Evolutionary conservation across 352 stramenopile genomes (phyloP).

Genomic region (Phytophthora sp.): DNA sequence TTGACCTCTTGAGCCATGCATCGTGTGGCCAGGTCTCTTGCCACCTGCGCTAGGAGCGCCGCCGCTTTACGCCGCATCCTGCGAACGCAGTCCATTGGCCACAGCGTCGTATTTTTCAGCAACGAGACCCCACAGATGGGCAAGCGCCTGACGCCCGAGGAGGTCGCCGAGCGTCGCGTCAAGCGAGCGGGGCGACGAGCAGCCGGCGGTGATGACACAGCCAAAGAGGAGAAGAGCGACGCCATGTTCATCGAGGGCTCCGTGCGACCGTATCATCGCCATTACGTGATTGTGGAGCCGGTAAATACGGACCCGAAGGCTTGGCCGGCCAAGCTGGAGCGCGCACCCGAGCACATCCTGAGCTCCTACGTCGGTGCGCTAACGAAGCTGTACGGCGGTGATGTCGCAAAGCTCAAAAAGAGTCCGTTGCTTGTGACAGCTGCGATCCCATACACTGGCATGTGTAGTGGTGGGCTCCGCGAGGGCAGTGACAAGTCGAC

Average conservation of each 20-base stretch:
- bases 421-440: constrained; percentile 57
- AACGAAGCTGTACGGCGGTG: constrained; percentile 33
- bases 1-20: constrained; percentile 21
- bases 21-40: constrained; percentile 19
- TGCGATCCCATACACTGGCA: constrained; percentile 52
- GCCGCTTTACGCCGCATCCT: neutral
- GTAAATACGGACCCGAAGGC: constrained; percentile 41
- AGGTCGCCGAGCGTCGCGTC: constrained; percentile 40
- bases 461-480: constrained; percentile 4
- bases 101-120: constrained; percentile 24
- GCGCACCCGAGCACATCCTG: constrained; percentile 63
- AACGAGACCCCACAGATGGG: constrained; percentile 23
- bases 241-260: constrained; percentile 65
- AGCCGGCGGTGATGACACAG: constrained; percentile 6
- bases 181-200: constrained; percentile 30
- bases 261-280: constrained; percentile 56
- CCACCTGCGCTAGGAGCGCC: neutral
- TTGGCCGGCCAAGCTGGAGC: constrained; percentile 79
- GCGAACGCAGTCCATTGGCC: constrained; percentile 5
- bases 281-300: constrained; percentile 66
- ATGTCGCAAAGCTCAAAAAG: constrained; percentile 43
- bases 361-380: constrained; percentile 43
- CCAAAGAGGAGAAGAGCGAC: constrained; percentile 21
- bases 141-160: constrained; percentile 35
- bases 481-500: neutral